Conservation (phyloP, 768 basidiomycete species). For the Basidioascus undulatus region DNA sequence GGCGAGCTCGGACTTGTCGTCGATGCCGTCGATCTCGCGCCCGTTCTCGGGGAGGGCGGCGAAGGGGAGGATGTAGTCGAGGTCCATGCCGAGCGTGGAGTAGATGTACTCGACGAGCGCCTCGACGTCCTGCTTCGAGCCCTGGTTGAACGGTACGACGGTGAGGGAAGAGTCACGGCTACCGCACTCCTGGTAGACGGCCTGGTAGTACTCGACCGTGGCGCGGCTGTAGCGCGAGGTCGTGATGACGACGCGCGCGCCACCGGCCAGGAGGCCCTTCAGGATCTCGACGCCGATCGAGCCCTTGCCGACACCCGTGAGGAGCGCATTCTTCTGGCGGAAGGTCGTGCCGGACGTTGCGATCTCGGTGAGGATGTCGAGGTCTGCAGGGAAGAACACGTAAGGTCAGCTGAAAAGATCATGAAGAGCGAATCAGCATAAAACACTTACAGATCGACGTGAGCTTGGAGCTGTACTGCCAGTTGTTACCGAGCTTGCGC, state of each 20-base stretch:
- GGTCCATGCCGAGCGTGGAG: constrained; percentile 74
- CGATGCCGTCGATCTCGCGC: constrained; percentile 87
- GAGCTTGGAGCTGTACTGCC: constrained; percentile 95
- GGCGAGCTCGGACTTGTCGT: constrained; percentile 91
- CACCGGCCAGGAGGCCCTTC: constrained; percentile 86
- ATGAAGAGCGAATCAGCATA: no score
- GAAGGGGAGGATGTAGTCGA: constrained; percentile 96
- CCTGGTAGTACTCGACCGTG: constrained; percentile 93
- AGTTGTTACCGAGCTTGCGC: constrained; percentile 77
- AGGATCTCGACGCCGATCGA: constrained; percentile 95
- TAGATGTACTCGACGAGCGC: constrained; percentile 97
- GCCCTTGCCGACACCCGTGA: constrained; percentile 93
- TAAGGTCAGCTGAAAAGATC: neutral
- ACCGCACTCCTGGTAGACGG: constrained; percentile 85
- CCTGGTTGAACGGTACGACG: constrained; percentile 98
- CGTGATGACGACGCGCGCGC: constrained; percentile 88
- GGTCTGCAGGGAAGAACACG: constrained; percentile 32
- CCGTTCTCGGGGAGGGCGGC: constrained; percentile 97
- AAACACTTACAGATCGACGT: constrained; percentile 40
- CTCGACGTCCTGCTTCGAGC: constrained; percentile 94
- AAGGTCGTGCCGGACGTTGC: constrained; percentile 96
- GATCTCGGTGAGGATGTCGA: constrained; percentile 93
- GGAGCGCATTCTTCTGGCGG: constrained; percentile 93
- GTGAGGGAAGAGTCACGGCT: constrained; percentile 89
- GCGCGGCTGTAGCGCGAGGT: constrained; percentile 92